phyloP scores from a whole-genome alignment of 2,329 filamentous ascomycete species.

The Talaromyces sp. region DNA sequence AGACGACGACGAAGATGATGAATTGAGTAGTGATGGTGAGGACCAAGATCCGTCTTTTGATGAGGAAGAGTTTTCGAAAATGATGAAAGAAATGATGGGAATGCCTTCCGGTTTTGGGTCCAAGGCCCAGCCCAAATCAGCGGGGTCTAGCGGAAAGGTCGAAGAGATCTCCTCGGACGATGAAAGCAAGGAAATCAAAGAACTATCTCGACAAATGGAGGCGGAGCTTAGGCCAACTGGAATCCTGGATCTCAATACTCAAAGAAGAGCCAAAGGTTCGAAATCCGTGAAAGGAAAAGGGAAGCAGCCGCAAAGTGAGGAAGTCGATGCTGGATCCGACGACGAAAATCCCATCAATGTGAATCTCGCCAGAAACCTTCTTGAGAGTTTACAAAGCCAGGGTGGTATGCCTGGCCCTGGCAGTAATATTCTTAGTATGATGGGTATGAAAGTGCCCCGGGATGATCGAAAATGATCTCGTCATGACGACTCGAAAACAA shows the following conservation, averaged over 20 bases:
- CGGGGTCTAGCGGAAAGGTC: constrained; percentile 26
- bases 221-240: constrained; percentile 43
- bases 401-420: constrained; percentile 79
- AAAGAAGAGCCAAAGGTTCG: constrained; percentile 16
- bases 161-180: constrained; percentile 44
- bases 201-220: constrained; percentile 42
- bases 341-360: constrained; percentile 70
- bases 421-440: constrained; percentile 77
- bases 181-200: constrained; percentile 49
- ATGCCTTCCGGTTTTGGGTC: constrained; percentile 42
- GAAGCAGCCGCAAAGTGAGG: constrained; percentile 15
- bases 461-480: constrained; percentile 52
- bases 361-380: constrained; percentile 80
- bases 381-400: constrained; percentile 91
- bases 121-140: constrained; percentile 16
- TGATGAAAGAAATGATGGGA: constrained; percentile 93
- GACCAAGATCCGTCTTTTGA: constrained; percentile 75
- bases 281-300: constrained; percentile 25
- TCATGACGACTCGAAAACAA: not conserved
- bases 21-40: constrained; percentile 58
- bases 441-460: constrained; percentile 75
- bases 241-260: constrained; percentile 34
- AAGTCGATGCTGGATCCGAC: constrained; percentile 16
- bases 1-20: constrained; percentile 45
- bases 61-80: constrained; percentile 65